Conservation (phyloP, 192 early-diverging fungal genomes). For the Podila horticola region DNA sequence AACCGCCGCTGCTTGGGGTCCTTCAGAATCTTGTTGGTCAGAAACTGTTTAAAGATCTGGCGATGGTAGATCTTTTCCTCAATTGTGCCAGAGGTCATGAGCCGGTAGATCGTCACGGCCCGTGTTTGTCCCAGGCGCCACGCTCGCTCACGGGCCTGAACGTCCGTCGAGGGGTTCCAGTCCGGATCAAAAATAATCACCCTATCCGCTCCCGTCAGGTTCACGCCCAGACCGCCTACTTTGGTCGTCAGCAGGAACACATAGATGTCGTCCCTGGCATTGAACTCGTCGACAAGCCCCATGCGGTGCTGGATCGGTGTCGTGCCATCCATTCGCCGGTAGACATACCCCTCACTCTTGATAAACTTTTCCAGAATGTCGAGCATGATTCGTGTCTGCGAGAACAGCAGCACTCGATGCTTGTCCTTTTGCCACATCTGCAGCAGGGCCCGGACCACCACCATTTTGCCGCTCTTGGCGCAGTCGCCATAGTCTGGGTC, state of each 20-base stretch:
- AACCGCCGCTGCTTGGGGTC: slow-evolving; percentile 91
- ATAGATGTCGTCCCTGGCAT: slow-evolving; percentile 68
- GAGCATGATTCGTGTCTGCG: slow-evolving; percentile 94
- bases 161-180: slow-evolving; percentile 98
- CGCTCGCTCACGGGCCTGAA: slow-evolving; percentile 94
- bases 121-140: slow-evolving; percentile 94
- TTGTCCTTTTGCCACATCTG: slow-evolving; percentile 87
- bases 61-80: slow-evolving; percentile 98
- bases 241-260: slow-evolving; percentile 98
- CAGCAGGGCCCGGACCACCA: slow-evolving; percentile 86
- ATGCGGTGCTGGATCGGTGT: slow-evolving; percentile 92
- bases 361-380: slow-evolving; percentile 92
- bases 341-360: slow-evolving; percentile 62
- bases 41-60: slow-evolving; percentile 97
- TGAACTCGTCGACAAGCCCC: slow-evolving; percentile 90
- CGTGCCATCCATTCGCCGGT: slow-evolving; percentile 94
- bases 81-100: slow-evolving; percentile 96
- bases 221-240: slow-evolving; percentile 95
- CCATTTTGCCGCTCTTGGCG: slow-evolving; percentile 85
- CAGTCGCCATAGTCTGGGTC: slow-evolving; percentile 71
- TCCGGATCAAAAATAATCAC: slow-evolving; percentile 97
- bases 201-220: slow-evolving; percentile 93
- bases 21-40: slow-evolving; percentile 95
- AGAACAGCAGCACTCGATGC: slow-evolving; percentile 92
- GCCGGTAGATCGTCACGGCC: slow-evolving; percentile 90